Conservation (phyloP, 129 eudicot species). For the Escallonia herrerae region DNA sequence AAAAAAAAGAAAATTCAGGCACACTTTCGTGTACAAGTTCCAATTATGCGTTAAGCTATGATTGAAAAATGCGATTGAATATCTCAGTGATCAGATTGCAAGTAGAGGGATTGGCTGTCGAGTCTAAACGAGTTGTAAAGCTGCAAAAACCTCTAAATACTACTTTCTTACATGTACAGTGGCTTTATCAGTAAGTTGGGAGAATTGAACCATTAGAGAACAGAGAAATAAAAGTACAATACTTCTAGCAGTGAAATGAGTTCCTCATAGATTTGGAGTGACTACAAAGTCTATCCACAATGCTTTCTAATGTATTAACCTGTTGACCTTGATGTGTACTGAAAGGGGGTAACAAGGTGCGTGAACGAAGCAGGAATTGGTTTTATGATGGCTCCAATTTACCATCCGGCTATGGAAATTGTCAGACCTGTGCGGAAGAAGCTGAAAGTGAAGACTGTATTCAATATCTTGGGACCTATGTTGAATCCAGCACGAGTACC, state of each 20-base stretch:
- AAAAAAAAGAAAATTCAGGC: too few species aligned
- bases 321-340: neutral
- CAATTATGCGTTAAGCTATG: too few species aligned
- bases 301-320: neutral
- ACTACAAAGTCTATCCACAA: neutral
- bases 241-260: neutral
- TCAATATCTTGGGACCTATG: slow-evolving; percentile 89
- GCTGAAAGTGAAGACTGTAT: slow-evolving; percentile 88
- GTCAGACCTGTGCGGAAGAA: slow-evolving; percentile 82
- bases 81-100: too few species aligned
- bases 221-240: neutral
- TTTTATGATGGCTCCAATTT: slow-evolving; percentile 87
- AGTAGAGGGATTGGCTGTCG: too few species aligned
- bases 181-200: neutral
- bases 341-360: slow-evolving; percentile 70
- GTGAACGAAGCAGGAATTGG: slow-evolving; percentile 80
- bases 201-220: neutral
- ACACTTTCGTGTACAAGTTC: too few species aligned
- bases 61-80: too few species aligned
- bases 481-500: slow-evolving; percentile 88
- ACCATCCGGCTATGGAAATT: slow-evolving; percentile 91
- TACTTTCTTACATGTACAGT: too few species aligned
- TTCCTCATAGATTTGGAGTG: neutral
- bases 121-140: neutral
- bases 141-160: too few species aligned